Percentiles rank a stretch among this genome's conserved stretches.
Conservation (phyloP, 345 rosid genomes). For the Bruguiera parviflora region DNA sequence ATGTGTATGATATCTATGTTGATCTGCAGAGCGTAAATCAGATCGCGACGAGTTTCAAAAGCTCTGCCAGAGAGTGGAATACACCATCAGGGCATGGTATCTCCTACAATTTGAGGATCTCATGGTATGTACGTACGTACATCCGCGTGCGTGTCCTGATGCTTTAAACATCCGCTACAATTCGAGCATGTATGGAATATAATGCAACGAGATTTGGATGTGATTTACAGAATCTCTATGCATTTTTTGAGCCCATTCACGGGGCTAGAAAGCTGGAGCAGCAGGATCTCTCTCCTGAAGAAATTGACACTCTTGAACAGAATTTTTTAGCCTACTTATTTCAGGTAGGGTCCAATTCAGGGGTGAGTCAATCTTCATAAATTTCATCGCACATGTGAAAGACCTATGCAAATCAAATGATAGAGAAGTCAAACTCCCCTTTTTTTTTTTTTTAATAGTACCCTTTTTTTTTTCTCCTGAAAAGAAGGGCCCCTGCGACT, state of each 20-base stretch:
- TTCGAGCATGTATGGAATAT: not conserved
- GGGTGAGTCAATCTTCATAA: no score
- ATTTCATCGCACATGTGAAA: no score
- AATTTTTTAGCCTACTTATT: constrained; percentile 48
- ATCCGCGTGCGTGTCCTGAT: not conserved
- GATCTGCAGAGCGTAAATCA: constrained; percentile 26
- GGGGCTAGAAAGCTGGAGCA: constrained; percentile 55
- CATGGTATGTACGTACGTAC: constrained; percentile 32
- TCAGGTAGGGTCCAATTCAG: constrained; percentile 22
- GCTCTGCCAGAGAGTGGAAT: constrained; percentile 63
- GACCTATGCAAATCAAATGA: no score
- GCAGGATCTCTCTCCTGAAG: constrained; percentile 45
- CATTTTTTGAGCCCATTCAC: constrained; percentile 64
- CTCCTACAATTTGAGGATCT: constrained; percentile 67
- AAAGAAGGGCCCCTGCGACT: no score
- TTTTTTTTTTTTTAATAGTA: no score
- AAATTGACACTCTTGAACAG: constrained; percentile 52
- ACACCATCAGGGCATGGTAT: constrained; percentile 69
- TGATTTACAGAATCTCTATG: constrained; percentile 48
- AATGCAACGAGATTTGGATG: not conserved
- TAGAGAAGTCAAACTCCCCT: no score
- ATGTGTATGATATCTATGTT: not conserved
- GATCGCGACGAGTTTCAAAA: constrained; percentile 51
- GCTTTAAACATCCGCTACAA: not conserved
- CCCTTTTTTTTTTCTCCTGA: no score